A percentile compares a stretch with the other conserved stretches of the same genome.
Conservation (phyloP, 208 protist species). For the Wallacemonas sp. region DNA sequence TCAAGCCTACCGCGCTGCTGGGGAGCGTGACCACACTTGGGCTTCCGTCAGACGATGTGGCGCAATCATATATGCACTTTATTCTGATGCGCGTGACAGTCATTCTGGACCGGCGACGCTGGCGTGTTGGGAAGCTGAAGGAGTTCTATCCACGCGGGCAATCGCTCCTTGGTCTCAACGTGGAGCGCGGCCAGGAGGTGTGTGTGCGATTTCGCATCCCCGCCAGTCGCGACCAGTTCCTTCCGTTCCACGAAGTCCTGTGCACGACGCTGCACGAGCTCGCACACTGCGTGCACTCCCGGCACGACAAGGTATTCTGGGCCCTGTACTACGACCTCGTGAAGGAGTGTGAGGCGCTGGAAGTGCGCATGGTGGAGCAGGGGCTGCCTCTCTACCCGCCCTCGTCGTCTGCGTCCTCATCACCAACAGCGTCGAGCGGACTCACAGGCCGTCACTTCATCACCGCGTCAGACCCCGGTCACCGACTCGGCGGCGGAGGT, state of each 20-base stretch:
- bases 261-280: constrained; percentile 91
- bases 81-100: constrained; percentile 46
- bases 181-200: constrained; percentile 76
- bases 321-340: constrained; percentile 75
- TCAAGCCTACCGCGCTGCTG: neutral
- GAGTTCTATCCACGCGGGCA: constrained; percentile 86
- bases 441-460: neutral
- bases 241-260: constrained; percentile 84
- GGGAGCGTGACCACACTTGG: constrained; percentile 1
- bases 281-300: constrained; percentile 65
- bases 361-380: constrained; percentile 41
- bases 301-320: constrained; percentile 79
- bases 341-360: constrained; percentile 68
- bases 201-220: constrained; percentile 79
- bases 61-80: constrained; percentile 68
- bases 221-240: constrained; percentile 61
- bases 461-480: neutral
- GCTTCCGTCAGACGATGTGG: constrained; percentile 43
- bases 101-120: constrained; percentile 54
- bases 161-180: constrained; percentile 81
- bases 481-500: neutral
- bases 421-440: neutral
- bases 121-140: constrained; percentile 63
- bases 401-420: neutral
- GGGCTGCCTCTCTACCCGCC: constrained; percentile 45